Percentiles rank a stretch among this genome's conserved stretches.
These are phyloP conservation scores for Tulasnella sp. DNA, from an alignment of 768 basidiomycete species.

Conservation along the genomic window DNA sequence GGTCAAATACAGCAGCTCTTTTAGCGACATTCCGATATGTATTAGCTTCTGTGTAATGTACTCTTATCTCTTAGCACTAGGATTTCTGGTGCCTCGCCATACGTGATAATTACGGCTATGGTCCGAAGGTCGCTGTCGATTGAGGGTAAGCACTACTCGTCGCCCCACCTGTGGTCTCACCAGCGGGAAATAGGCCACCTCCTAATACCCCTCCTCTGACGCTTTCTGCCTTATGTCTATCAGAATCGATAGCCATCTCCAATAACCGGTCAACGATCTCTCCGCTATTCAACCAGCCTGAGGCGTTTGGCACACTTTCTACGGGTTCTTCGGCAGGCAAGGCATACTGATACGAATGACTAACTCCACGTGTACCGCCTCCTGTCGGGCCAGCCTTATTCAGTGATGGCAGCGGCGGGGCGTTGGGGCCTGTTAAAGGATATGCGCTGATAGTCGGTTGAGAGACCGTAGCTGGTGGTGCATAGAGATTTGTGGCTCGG, in stretches of 20 bases:
- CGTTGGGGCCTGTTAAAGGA: conserved; percentile 6
- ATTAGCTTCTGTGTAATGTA: not conserved
- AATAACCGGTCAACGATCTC: conserved; percentile 14
- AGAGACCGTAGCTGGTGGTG: not conserved
- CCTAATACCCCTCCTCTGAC: conserved; percentile 8
- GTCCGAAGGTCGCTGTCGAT: not conserved
- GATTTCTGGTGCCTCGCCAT: not conserved
- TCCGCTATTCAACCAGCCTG: not conserved
- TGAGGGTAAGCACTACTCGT: not conserved
- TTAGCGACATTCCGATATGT: not conserved
- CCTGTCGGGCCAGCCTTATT: conserved; percentile 1
- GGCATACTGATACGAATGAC: conserved; percentile 6
- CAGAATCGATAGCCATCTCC: not conserved
- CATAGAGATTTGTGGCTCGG: conserved; percentile 20
- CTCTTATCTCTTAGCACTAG: not conserved
- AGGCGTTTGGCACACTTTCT: not conserved
- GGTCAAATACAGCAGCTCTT: not conserved
- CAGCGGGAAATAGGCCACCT: not conserved
- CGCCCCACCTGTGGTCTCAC: not conserved
- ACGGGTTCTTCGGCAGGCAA: conserved; percentile 15
- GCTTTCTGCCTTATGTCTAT: conserved; percentile 3
- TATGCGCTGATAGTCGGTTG: conserved; percentile 13
- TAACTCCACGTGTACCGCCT: not conserved
- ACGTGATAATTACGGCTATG: not conserved
- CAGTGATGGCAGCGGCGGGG: not conserved